Evolutionary conservation across 345 rosid genomes (phyloP), one percentile per base, ranked within the genome.

Genomic region (Pistacia integerrima): DNA sequence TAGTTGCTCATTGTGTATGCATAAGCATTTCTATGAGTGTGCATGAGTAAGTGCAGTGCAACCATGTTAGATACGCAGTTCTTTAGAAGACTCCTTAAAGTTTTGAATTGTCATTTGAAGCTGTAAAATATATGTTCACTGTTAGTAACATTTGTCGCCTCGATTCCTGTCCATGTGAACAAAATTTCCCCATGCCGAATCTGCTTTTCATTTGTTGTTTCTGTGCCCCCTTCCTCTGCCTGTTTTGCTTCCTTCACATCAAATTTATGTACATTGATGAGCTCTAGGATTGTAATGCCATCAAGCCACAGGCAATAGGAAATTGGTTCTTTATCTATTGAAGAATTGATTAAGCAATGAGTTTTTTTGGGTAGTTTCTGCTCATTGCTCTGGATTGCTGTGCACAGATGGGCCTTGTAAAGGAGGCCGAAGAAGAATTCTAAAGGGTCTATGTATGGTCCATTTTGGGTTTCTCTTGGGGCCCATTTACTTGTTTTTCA

Each of bases 61-160:
- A 67, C 69, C 64, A 56, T 49, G 57, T 67, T 46, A 67, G 54
- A 73, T 76, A 38, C 69, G 72, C 5, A 35, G 17, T 25, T 82
- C 51, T 74, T 70, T 22, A 35, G 63, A 54, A 2, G 62, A 60
- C 66, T 67, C 55, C 56, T 69, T n/a, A n/a, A 57, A 55, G 64
- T 63, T 51, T 63, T 78, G 58, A 20, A n/a, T 41, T 75, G 59
- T 69, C 60, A 13, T 41, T 28, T 54, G 25, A 59, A 78, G 62
- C 28, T 69, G 51, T 69, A 77, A 69, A 63, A 25, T 51, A 52
- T 20, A 18, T 48, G 25, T 61, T 73, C 73, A 51, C 69, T 28
- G 30, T 36, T 68, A 71, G 73, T 66, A 79, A 64, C 36, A 64
- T 35, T 6, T 69, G 58, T 70, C 56, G 58, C 11, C 14, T 11